These are phyloP conservation scores for Ploettnerulaceae sp. DNA, from an alignment of 2,329 filamentous ascomycete genomes.

Conservation along the genomic window DNA sequence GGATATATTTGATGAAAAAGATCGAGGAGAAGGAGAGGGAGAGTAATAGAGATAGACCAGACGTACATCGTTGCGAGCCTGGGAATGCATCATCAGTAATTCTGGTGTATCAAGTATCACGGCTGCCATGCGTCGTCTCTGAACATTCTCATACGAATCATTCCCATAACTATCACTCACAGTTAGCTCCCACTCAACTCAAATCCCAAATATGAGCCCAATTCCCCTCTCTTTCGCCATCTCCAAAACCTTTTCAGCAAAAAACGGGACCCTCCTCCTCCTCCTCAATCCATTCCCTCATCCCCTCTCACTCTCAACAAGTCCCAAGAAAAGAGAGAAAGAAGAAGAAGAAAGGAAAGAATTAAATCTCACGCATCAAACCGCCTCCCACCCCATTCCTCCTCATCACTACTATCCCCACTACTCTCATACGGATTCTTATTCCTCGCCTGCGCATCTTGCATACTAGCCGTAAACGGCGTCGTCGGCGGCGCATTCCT, in stretches of 20 bases:
- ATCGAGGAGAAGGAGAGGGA: neutral
- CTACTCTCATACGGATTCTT: constrained; percentile 46
- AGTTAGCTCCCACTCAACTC: too few species aligned
- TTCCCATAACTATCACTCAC: constrained; percentile 26
- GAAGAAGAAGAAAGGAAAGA: neutral
- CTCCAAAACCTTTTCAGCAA: neutral
- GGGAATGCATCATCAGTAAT: constrained; percentile 54
- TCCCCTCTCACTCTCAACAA: neutral
- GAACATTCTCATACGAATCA: constrained; percentile 23
- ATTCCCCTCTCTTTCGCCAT: neutral
- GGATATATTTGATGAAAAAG: neutral
- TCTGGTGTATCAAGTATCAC: constrained; percentile 53
- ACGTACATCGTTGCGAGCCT: constrained; percentile 50
- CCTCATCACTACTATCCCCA: constrained; percentile 13
- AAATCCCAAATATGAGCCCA: neutral
- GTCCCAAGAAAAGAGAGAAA: neutral
- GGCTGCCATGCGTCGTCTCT: constrained; percentile 43
- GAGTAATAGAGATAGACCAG: too few species aligned
- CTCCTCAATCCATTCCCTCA: neutral
- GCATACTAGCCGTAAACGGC: constrained; percentile 49
- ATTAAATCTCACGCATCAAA: constrained; percentile 9
- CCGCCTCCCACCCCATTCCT: neutral
- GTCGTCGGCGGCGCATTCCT: neutral
- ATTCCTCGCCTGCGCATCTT: constrained; percentile 54
- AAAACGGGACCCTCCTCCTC: neutral